phyloP scores from a whole-genome alignment of 768 basidiomycete genomes.

The Nidularia pulvinata region DNA sequence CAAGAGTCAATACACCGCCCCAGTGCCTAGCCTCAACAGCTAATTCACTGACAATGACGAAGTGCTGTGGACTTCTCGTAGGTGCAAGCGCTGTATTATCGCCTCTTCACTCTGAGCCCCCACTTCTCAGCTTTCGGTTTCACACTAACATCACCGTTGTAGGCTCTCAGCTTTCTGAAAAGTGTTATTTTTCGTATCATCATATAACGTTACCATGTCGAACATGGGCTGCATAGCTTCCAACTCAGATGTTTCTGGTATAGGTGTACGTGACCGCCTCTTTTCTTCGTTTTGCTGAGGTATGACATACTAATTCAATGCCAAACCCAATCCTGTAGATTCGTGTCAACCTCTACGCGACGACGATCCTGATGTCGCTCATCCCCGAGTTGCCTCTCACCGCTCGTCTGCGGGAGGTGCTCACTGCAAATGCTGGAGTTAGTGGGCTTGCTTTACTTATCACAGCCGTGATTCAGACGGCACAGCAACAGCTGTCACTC shows the following conservation, averaged over 20 bases:
- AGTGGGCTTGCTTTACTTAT: slow-evolving; percentile 8
- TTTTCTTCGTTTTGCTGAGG: not conserved
- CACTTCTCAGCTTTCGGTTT: too few relatives aligned
- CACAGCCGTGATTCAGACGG: slow-evolving; percentile 9
- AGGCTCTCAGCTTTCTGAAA: too few relatives aligned
- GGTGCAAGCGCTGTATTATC: too few relatives aligned
- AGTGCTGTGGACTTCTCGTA: too few relatives aligned
- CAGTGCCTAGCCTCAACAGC: too few relatives aligned
- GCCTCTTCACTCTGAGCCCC: too few relatives aligned
- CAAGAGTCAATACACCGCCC: too few relatives aligned
- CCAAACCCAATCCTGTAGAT: not conserved
- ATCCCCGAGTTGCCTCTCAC: slow-evolving; percentile 6
- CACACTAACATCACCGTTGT: too few relatives aligned
- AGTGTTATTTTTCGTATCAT: too few relatives aligned
- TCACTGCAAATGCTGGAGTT: slow-evolving; percentile 7
- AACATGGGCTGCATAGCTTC: not conserved
- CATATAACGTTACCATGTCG: too few relatives aligned
- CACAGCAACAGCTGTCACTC: slow-evolving; percentile 6
- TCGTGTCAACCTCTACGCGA: slow-evolving; percentile 10
- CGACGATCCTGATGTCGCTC: slow-evolving; percentile 7
- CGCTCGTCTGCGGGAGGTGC: slow-evolving; percentile 5
- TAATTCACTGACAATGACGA: too few relatives aligned
- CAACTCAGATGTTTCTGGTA: slow-evolving; percentile 5
- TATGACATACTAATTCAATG: not conserved
- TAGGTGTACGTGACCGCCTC: not conserved